Evolutionary conservation across 2,329 filamentous ascomycete species (phyloP).

Genomic region (Samsoniella hepiali): DNA sequence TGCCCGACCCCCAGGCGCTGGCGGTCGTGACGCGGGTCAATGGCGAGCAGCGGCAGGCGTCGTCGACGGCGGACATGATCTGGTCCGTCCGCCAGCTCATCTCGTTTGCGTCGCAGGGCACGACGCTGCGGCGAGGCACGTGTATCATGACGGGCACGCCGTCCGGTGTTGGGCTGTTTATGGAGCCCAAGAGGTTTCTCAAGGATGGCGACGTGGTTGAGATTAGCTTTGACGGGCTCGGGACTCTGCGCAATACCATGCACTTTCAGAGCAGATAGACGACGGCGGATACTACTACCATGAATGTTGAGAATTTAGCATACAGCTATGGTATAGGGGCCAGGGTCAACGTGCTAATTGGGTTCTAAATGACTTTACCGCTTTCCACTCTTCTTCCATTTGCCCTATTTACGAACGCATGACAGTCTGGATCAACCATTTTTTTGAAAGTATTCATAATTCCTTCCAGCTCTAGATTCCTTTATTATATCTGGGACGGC

Average conservation of each 20-base stretch:
- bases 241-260: slow-evolving; percentile 3
- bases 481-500: too few relatives aligned
- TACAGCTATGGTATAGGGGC: too few relatives aligned
- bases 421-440: too few relatives aligned
- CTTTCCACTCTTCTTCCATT: too few relatives aligned
- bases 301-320: too few relatives aligned
- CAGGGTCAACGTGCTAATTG: too few relatives aligned
- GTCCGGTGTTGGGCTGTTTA: slow-evolving; percentile 35
- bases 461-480: too few relatives aligned
- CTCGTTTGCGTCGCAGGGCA: slow-evolving; percentile 32
- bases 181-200: slow-evolving; percentile 27
- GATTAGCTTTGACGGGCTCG: slow-evolving; percentile 20
- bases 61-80: slow-evolving; percentile 45
- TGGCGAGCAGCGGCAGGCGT: slow-evolving; percentile 42
- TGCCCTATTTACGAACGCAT: too few relatives aligned
- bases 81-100: slow-evolving; percentile 40
- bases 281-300: not conserved
- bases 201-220: slow-evolving; percentile 34
- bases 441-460: too few relatives aligned
- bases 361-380: too few relatives aligned
- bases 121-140: slow-evolving; percentile 44
- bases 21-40: slow-evolving; percentile 37
- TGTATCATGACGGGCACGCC: slow-evolving; percentile 50
- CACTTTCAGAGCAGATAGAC: not conserved
- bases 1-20: slow-evolving; percentile 20